phyloP scores from a whole-genome alignment of 352 stramenopile genomes.

The Phytophthora tentaculata region DNA sequence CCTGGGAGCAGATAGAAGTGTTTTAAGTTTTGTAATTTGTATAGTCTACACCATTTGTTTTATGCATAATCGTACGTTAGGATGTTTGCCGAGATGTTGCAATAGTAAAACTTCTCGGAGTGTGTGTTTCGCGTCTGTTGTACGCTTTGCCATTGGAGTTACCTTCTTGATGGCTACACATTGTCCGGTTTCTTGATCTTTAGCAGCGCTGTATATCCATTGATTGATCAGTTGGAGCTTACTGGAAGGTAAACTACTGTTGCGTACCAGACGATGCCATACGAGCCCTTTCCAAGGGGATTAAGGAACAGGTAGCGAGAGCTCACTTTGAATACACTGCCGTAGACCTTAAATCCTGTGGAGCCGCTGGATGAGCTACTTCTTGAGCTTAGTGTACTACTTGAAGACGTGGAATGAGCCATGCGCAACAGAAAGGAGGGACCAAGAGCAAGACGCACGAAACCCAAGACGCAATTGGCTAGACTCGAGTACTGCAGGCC shows the following conservation, averaged over 20 bases:
- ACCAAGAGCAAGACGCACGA: too few species aligned
- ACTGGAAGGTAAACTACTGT: background rate
- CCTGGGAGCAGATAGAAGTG: conserved; percentile 36
- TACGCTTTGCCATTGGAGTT: conserved; percentile 84
- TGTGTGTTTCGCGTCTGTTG: conserved; percentile 86
- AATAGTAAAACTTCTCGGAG: conserved; percentile 89
- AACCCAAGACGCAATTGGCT: background rate
- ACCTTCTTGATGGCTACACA: conserved; percentile 94
- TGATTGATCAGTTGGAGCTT: background rate
- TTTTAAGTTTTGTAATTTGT: background rate
- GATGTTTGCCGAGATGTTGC: conserved; percentile 88
- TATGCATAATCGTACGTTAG: conserved; percentile 55
- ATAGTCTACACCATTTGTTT: background rate
- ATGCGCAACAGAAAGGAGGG: conserved; percentile 14
- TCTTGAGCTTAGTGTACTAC: conserved; percentile 9
- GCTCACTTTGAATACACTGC: conserved; percentile 83
- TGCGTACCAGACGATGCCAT: conserved; percentile 90
- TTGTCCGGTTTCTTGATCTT: conserved; percentile 73
- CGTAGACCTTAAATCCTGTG: conserved; percentile 78
- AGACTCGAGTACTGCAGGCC: too few species aligned
- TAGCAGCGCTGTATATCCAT: conserved; percentile 56
- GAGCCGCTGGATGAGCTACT: conserved; percentile 9
- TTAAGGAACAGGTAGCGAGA: conserved; percentile 89
- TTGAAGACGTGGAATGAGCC: conserved; percentile 20
- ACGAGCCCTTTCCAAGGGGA: conserved; percentile 90